Evolutionary conservation across 192 early-diverging fungal species (phyloP).

Genomic region (Podila epicladia): DNA sequence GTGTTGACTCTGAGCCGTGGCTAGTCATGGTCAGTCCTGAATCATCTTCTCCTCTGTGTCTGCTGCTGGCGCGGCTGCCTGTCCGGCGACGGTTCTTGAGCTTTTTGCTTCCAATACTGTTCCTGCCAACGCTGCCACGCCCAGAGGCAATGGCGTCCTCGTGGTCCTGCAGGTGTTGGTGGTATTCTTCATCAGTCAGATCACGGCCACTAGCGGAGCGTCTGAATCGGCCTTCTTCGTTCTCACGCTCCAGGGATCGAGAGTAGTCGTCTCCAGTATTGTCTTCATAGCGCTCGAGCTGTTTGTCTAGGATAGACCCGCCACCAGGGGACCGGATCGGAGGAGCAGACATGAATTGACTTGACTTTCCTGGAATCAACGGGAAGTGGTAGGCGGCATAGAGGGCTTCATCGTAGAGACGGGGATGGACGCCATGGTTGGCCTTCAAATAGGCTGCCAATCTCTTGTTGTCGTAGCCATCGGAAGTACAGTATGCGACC

Average conservation of each 20-base stretch:
- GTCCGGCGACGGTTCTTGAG: constrained; percentile 36
- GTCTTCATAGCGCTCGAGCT: constrained; percentile 58
- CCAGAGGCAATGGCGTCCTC: constrained; percentile 22
- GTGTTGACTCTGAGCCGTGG: background rate
- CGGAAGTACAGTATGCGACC: constrained; percentile 82
- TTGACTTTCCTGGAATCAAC: constrained; percentile 51
- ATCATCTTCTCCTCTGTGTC: constrained; percentile 14
- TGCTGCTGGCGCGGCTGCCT: constrained; percentile 25
- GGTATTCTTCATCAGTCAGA: constrained; percentile 31
- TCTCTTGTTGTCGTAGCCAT: constrained; percentile 61
- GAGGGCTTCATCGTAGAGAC: constrained; percentile 63
- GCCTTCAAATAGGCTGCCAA: constrained; percentile 55
- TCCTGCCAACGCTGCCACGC: constrained; percentile 1
- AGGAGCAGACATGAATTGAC: constrained; percentile 35
- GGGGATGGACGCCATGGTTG: constrained; percentile 61
- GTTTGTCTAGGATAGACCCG: constrained; percentile 58
- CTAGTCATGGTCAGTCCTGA: constrained; percentile 2
- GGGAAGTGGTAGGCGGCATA: constrained; percentile 68
- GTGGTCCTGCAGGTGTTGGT: constrained; percentile 18
- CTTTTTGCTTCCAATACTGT: constrained; percentile 6
- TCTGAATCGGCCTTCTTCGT: constrained; percentile 22
- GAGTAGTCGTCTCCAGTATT: constrained; percentile 46
- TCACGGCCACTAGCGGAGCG: constrained; percentile 15
- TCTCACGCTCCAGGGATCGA: constrained; percentile 26
- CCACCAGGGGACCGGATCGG: constrained; percentile 58